Evolutionary conservation across 306 rosid species (phyloP), one percentile per base, ranked within the genome.

Genomic region (Crataegus laevigata): DNA sequence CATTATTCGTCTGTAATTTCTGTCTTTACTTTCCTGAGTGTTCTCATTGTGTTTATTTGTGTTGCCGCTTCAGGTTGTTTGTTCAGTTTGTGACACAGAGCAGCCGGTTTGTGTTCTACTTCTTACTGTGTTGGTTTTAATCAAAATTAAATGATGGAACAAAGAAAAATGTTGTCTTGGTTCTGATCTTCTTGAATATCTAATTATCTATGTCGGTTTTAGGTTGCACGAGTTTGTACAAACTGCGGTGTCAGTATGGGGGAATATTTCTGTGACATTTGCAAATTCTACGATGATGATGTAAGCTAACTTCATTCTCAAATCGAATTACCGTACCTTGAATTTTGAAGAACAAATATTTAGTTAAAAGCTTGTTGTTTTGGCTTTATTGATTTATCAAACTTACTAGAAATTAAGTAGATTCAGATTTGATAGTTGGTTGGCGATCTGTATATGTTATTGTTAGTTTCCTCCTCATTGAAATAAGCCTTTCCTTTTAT

Each of bases 221-320:
- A 96, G 99, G 90, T 73, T 82, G 89, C 96, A 77, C 90, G 84
- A 89, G 88, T 87, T 82, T 96, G 99, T 73, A 90, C 96, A 6
- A 96, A 96, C 76, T 96, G 99, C 69, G 98, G 99, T 32, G 88
- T 96, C 70, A 88, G 73, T 81, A 89, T 92, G 98, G 99, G 98
- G 79, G 99, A 92, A 77, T 96, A 96, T 82, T 92, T 89, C 86
- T 96, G 99, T 58, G 73, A 84, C 32, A 89, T 90, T 71, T 96
- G 98, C 93, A 92, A 84, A 79, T 96, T 96, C 87, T 92, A 80
- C 32, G 98, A 96, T 50, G 99, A 96, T 75, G 96, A 90, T 89
- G 99, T 94, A 85, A 92, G 40, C 74, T 70, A 26, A 58, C 69
- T 61, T 25, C 21, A 25, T 19, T 60, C 75, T 45, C 73, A 57